These are phyloP conservation scores for Metschnikowia amazonensis DNA, from an alignment of 805 yeast species.

Conservation along the genomic window DNA sequence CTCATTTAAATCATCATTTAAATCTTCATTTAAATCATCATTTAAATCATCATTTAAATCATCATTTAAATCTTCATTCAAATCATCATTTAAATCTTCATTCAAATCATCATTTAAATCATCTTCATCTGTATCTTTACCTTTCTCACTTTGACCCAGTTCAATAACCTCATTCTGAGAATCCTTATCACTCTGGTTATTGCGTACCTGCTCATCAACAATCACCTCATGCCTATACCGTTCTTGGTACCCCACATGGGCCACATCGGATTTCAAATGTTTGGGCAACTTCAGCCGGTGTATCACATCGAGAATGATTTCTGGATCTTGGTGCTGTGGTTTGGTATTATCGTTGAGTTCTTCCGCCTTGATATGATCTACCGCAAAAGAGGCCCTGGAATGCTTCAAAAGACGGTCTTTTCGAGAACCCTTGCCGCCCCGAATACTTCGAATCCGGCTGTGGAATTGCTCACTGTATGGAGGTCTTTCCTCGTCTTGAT, in stretches of 20 bases:
- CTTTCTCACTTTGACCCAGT: too few species aligned
- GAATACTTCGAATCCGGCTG: background rate
- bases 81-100: too few species aligned
- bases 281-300: background rate
- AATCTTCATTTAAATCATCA: too few species aligned
- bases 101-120: too few species aligned
- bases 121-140: too few species aligned
- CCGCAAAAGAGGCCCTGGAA: background rate
- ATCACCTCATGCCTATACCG: conserved; percentile 2
- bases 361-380: background rate
- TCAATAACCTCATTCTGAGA: too few species aligned
- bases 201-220: background rate
- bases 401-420: background rate
- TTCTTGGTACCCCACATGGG: conserved; percentile 3
- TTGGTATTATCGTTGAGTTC: background rate
- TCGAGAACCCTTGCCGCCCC: background rate
- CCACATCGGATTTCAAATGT: conserved; percentile 1
- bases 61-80: too few species aligned
- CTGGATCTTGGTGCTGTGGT: background rate
- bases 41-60: too few species aligned
- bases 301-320: background rate
- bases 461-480: background rate
- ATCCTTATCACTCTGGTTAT: too few species aligned
- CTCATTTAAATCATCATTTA: too few species aligned
- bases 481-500: background rate